Evolutionary conservation across 441 rosid species (phyloP).

Genomic region (Gossypium trilobum): DNA sequence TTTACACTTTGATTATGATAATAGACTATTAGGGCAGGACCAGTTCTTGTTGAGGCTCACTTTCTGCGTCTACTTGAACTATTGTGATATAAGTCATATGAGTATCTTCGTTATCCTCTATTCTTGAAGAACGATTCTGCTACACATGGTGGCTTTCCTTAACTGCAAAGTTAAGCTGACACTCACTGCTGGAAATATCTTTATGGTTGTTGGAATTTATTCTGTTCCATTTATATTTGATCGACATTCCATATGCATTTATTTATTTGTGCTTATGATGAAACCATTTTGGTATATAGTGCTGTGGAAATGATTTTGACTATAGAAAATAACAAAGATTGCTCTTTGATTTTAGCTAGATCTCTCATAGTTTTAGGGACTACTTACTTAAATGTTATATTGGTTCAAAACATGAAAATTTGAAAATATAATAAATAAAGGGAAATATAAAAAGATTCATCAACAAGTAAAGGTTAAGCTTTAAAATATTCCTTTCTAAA

Average conservation of each 20-base stretch:
- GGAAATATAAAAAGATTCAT: not conserved
- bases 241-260: not conserved
- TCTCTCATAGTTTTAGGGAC: not conserved
- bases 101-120: not conserved
- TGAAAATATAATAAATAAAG: not conserved
- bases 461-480: not conserved
- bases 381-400: not conserved
- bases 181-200: not conserved
- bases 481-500: not conserved
- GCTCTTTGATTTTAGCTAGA: not conserved
- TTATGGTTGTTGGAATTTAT: not conserved
- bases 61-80: not conserved
- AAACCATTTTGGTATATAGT: not conserved
- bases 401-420: conserved; percentile 2
- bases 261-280: not conserved
- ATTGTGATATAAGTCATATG: not conserved
- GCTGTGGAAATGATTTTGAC: not conserved
- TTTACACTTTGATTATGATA: not conserved
- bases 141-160: not conserved
- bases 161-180: not conserved
- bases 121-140: not conserved
- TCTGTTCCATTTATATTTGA: not conserved
- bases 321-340: not conserved
- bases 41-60: not conserved
- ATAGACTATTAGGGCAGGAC: conserved; percentile 2